Evolutionary conservation across 768 basidiomycete species (phyloP).

Genomic region (Auriscalpium orientale): DNA sequence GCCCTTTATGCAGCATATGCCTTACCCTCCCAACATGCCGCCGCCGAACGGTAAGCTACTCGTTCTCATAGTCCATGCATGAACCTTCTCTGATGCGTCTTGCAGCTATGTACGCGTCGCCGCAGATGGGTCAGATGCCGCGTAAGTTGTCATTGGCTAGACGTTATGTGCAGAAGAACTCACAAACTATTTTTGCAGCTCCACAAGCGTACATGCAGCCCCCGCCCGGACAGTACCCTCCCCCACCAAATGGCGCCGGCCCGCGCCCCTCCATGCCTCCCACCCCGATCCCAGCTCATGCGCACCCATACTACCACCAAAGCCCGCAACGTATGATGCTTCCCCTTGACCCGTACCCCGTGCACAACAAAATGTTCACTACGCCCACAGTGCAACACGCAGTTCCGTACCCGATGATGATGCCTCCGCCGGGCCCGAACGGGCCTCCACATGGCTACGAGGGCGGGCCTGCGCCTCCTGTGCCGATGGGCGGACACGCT

Average conservation of each 20-base stretch:
- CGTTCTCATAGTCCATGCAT: neutral
- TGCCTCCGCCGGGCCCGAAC: conserved; percentile 67
- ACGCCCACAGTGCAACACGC: conserved; percentile 67
- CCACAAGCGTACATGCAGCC: conserved; percentile 77
- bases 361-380: conserved; percentile 25
- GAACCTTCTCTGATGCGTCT: conserved; percentile 1
- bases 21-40: conserved; percentile 72
- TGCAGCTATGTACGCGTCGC: conserved; percentile 73
- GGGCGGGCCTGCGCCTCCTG: conserved; percentile 56
- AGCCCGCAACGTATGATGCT: conserved; percentile 69
- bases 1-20: conserved; percentile 82
- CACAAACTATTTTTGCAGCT: conserved; percentile 28
- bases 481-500: conserved; percentile 72
- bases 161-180: neutral
- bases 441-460: conserved; percentile 72
- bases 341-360: conserved; percentile 6
- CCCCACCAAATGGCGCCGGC: conserved; percentile 69
- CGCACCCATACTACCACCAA: conserved; percentile 84
- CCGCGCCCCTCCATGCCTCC: conserved; percentile 89
- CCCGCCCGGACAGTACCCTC: conserved; percentile 69
- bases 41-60: conserved; percentile 54
- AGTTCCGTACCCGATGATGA: conserved; percentile 88
- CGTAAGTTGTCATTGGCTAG: conserved; percentile 41
- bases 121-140: conserved; percentile 82
- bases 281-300: conserved; percentile 79